Conservation (phyloP, 768 basidiomycete species). For the Boletus coccyginus region DNA sequence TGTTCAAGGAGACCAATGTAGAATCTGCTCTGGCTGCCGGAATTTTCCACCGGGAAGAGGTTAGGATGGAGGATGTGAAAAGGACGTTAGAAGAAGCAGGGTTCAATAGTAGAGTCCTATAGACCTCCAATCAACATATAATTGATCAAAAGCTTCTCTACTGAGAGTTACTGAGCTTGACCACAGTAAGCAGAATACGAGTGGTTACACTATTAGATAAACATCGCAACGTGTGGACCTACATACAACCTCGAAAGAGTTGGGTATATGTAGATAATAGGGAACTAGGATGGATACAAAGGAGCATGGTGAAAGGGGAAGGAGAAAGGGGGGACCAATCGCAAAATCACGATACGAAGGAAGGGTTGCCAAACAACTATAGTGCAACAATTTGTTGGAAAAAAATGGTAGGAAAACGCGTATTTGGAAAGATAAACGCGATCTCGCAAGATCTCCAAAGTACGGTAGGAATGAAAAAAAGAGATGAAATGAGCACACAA, state of each 20-base stretch:
- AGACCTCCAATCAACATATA: background rate
- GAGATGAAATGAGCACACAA: constrained; percentile 4
- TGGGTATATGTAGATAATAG: constrained; percentile 34
- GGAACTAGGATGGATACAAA: constrained; percentile 32
- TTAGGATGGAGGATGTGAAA: constrained; percentile 82
- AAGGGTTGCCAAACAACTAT: constrained; percentile 2
- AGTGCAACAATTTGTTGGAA: background rate
- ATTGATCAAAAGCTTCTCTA: background rate
- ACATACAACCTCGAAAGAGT: constrained; percentile 31
- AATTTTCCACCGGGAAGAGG: constrained; percentile 92
- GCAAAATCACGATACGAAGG: constrained; percentile 4
- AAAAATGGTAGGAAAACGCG: background rate
- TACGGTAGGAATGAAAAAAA: constrained; percentile 3
- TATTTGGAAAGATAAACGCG: background rate
- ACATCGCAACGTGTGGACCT: constrained; percentile 28
- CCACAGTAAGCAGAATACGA: constrained; percentile 9
- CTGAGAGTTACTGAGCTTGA: background rate
- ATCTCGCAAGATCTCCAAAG: constrained; percentile 6
- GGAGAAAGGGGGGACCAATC: constrained; percentile 3
- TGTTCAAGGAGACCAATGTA: constrained; percentile 74
- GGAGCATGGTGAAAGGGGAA: constrained; percentile 22
- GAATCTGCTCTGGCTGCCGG: constrained; percentile 96
- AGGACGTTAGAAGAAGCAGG: constrained; percentile 42
- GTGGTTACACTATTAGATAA: constrained; percentile 32
- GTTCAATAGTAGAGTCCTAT: constrained; percentile 46